These are phyloP conservation scores for Bryoerythrophyllum caledonicum DNA, from an alignment of 225 moss, liverwort and hornwort genomes.

Conservation along the genomic window DNA sequence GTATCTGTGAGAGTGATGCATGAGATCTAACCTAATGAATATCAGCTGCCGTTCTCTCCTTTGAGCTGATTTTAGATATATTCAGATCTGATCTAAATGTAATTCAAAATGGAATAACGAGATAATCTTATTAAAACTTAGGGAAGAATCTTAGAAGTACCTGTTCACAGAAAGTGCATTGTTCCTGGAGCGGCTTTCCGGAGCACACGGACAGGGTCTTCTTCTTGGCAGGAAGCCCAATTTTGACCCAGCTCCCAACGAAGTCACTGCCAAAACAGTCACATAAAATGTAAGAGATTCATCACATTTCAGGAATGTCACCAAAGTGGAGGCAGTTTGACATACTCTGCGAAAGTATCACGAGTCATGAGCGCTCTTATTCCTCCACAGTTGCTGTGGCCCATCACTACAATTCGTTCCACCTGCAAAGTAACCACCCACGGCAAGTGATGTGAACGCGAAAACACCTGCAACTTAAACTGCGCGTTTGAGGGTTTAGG, in stretches of 20 bases:
- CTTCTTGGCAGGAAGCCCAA: slow-evolving; percentile 53
- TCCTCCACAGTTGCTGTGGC: slow-evolving; percentile 89
- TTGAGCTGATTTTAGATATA: too few species aligned
- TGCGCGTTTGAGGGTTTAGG: too few species aligned
- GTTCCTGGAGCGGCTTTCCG: slow-evolving; percentile 51
- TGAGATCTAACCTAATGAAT: too few species aligned
- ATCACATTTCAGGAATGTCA: neutral
- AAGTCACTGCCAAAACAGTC: slow-evolving; percentile 52
- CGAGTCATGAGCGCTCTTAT: slow-evolving; percentile 82
- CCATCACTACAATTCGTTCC: slow-evolving; percentile 83
- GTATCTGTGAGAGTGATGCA: too few species aligned
- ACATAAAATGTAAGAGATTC: neutral
- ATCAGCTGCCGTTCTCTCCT: too few species aligned
- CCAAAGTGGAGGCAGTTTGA: neutral
- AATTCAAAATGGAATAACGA: too few species aligned
- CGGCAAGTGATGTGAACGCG: neutral
- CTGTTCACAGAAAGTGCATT: slow-evolving; percentile 76
- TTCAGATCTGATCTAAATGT: too few species aligned
- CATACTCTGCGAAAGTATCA: slow-evolving; percentile 42
- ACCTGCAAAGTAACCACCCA: slow-evolving; percentile 45
- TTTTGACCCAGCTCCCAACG: slow-evolving; percentile 46
- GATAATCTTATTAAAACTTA: too few species aligned
- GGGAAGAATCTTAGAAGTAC: slow-evolving; percentile 26
- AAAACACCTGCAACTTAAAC: neutral
- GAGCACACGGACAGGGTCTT: slow-evolving; percentile 50